Base-by-base conservation (phyloP, 108 stramenopile species). In the Cyclotella cryptica region DNA sequence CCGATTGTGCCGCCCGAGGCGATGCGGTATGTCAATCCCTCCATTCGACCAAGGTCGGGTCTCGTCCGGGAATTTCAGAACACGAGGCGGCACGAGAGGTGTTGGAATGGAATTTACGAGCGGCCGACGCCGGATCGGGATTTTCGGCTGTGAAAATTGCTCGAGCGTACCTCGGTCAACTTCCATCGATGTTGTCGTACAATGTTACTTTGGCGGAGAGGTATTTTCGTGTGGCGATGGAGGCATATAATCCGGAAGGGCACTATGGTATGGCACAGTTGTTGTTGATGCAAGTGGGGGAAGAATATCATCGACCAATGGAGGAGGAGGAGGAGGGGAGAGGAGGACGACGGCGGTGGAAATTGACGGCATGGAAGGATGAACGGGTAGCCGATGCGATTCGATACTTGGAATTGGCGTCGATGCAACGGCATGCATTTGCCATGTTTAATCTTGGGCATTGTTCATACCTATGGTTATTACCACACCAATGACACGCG, bases 381-480 rank as follows among this genome's bases (percentile, higher is more conserved):
- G 9, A 9, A 30, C 24, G 58, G 29, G 27, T 59, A 3, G 28
- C 5, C 27, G 28, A 59, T 26, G 58, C 24, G 18, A 59, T 59
- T 18, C 9, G 17, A 28, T 29, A 59, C 30, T 29, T 59, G 27
- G 58, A 59, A 59, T 8, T 30, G 28, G 58, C 58, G 9, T 26
- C 58, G 7, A 30, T 29, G 9, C 6, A 26, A 26, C 28, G 58
- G 10, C 58, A 59, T 59, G 58, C 58, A 59, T 59, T 59, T 59
- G 58, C 58, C 24, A 59, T 29, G 28, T 59, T 59, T 29, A 59
- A 59, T 17, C 58, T 59, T 59, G n/a, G 58, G 58, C 30, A 26
- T 59, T 59, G 58, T 29, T 10, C 58, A 59, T 59, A 59, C 58
- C 9, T 59, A 15, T 59, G 58, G 58, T 29, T 59, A 59, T 59